Base-by-base conservation (phyloP, 148 eudicot species). In the Camellia lanceoleosa region DNA sequence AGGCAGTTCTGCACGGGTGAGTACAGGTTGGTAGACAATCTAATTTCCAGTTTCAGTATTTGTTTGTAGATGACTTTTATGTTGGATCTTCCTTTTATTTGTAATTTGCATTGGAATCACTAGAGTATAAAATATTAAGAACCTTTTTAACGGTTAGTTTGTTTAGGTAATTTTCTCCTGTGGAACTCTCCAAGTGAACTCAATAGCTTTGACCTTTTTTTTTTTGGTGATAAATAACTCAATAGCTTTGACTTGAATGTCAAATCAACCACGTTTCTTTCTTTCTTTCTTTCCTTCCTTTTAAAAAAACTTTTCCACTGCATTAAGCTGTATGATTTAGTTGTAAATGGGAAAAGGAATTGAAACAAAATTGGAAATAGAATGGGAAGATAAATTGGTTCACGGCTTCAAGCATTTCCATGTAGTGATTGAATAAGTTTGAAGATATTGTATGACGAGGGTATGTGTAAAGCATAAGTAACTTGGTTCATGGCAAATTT, bases 1-100 rank as follows among this genome's bases (percentile, higher is more conserved):
- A 94, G 97, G 92, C 98, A 94, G 86, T 91, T 94, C 80, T 94
- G 98, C 88, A 94, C 98, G 4, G 97, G 98, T 43, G 98, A 94
- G 81, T 88, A 91, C 90, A 94, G 97, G 98, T 94, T 80, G 74
- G 85, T 84, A 1, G 67, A 43, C 74, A 5, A 19, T 63, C 42
- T 42, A 42, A 46, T 75, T 54, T 74, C 20, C 73, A 9, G 42
- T 81, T 83, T 19, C 41, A 2, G 8, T 19, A 18, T 58, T 44
- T 43, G 18, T 44, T 76, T 59, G n/a, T 64, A 14, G 14, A 23
- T 70, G 61, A 60, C 77, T 76, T 72, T 51, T 76, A 16, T 52
- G 2, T 6, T 6, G 77, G 43, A 41, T 62, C 42, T 62, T 12
- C 18, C 56, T 76, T 76, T 51, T 43, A 15, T 77, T 49, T 46